Percentiles rank a stretch among this genome's conserved stretches.
Evolutionary conservation across 2,329 filamentous ascomycete species (phyloP).

Genomic region (Fusarium poae): DNA sequence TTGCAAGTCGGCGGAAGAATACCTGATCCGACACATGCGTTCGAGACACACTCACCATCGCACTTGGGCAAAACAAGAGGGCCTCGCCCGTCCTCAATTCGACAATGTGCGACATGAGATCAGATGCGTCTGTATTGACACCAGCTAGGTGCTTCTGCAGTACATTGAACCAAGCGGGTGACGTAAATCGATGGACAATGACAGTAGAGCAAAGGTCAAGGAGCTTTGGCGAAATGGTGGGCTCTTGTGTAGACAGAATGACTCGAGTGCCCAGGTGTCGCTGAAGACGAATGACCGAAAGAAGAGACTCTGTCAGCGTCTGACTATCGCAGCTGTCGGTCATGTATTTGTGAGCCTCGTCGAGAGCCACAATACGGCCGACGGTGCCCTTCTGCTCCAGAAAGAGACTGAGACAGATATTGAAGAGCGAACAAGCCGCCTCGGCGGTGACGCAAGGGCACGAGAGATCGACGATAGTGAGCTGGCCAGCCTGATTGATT

Average conservation of each 20-base stretch:
- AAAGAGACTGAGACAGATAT: constrained; percentile 6
- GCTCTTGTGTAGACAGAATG: constrained; percentile 7
- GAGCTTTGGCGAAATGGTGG: neutral
- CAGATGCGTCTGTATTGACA: neutral
- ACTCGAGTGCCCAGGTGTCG: neutral
- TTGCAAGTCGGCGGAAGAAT: neutral
- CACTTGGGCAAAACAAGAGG: neutral
- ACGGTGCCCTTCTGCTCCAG: neutral
- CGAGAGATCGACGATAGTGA: neutral
- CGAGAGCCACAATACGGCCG: neutral
- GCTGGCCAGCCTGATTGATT: neutral
- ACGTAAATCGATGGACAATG: neutral
- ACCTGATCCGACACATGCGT: neutral
- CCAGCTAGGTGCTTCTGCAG: neutral
- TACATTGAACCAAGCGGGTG: neutral
- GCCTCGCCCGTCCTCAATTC: neutral
- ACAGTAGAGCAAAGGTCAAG: neutral
- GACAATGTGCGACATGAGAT: neutral
- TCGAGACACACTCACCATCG: neutral
- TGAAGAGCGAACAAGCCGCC: neutral
- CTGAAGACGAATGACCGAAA: neutral
- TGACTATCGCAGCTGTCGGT: neutral
- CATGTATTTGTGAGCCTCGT: constrained; percentile 16
- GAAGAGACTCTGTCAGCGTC: neutral
- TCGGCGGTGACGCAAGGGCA: neutral